A percentile compares a stretch with the other conserved stretches of the same genome.
These are phyloP conservation scores for Alternaria arbusti DNA, from an alignment of 2,329 filamentous ascomycete species.

Conservation along the genomic window DNA sequence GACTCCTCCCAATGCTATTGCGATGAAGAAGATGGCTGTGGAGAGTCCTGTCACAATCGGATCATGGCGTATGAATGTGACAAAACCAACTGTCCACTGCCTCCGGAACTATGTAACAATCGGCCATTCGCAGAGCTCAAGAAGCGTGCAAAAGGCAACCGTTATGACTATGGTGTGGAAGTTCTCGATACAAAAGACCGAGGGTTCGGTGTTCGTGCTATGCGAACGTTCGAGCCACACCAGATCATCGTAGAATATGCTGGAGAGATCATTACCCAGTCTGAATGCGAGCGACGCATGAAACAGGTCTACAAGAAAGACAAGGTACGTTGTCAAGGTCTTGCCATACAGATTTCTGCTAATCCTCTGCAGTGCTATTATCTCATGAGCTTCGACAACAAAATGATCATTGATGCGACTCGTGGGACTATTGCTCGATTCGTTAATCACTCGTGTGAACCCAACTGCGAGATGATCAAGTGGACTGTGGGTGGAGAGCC, in stretches of 20 bases:
- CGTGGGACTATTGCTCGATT: constrained; percentile 96
- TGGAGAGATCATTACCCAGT: constrained; percentile 94
- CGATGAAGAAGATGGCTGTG: constrained; percentile 73
- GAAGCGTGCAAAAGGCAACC: constrained; percentile 71
- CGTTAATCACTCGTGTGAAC: constrained; percentile 96
- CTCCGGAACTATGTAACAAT: constrained; percentile 78
- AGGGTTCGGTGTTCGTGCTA: constrained; percentile 90
- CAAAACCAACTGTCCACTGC: constrained; percentile 82
- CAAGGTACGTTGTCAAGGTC: constrained; percentile 64
- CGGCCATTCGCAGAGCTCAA: constrained; percentile 84
- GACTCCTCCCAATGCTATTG: constrained; percentile 71
- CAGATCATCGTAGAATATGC: constrained; percentile 99
- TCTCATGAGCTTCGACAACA: constrained; percentile 97
- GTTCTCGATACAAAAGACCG: constrained; percentile 89
- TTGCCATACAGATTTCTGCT: constrained; percentile 10
- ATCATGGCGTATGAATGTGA: constrained; percentile 99
- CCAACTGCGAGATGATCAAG: constrained; percentile 97
- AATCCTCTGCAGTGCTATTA: constrained; percentile 79
- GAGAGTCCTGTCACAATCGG: constrained; percentile 88
- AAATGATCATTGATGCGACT: constrained; percentile 97
- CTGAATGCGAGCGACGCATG: constrained; percentile 93
- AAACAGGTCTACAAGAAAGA: constrained; percentile 92
- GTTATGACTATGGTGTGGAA: constrained; percentile 92
- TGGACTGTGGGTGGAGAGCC: constrained; percentile 95
- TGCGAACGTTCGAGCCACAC: constrained; percentile 82